A percentile compares a stretch with the other conserved stretches of the same genome.
These are phyloP conservation scores for Tilletia indica DNA, from an alignment of 1,284 basidiomycete species.

Conservation along the genomic window DNA sequence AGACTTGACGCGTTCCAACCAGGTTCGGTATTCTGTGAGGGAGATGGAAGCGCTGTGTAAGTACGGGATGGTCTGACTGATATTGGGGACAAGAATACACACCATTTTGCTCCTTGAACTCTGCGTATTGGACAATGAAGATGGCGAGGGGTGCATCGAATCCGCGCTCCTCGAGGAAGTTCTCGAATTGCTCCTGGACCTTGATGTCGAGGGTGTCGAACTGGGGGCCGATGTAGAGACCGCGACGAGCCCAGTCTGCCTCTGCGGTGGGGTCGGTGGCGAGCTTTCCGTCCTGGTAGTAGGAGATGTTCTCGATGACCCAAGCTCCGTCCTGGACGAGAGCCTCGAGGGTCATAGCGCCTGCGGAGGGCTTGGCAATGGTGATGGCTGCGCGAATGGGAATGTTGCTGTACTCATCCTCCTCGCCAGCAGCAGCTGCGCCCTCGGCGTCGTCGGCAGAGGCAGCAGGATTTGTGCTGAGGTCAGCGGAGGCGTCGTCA, in stretches of 20 bases:
- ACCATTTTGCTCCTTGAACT: constrained; percentile 54
- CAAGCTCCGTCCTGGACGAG: constrained; percentile 69
- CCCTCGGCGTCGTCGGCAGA: constrained; percentile 50
- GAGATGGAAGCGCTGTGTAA: background rate
- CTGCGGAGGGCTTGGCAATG: constrained; percentile 67
- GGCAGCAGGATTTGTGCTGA: constrained; percentile 20
- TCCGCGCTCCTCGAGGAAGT: constrained; percentile 79
- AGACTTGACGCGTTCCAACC: constrained; percentile 78
- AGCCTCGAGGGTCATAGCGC: constrained; percentile 51
- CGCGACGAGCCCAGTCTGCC: constrained; percentile 87
- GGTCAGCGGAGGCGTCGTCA: constrained; percentile 25
- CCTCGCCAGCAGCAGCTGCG: constrained; percentile 59
- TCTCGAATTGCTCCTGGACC: constrained; percentile 82
- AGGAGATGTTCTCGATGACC: constrained; percentile 83
- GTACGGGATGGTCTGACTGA: background rate
- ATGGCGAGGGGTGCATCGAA: constrained; percentile 73
- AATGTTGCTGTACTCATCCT: constrained; percentile 54
- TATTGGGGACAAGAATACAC: constrained; percentile 60
- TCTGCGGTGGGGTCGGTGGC: constrained; percentile 80
- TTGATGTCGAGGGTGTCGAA: constrained; percentile 85
- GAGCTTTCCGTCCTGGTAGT: constrained; percentile 71
- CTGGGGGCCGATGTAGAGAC: constrained; percentile 85
- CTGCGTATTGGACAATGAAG: constrained; percentile 55
- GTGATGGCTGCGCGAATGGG: constrained; percentile 76
- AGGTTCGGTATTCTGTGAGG: constrained; percentile 76